Base-by-base conservation (phyloP, 75 land plant species). In the Pseudotsuga menziesii region DNA sequence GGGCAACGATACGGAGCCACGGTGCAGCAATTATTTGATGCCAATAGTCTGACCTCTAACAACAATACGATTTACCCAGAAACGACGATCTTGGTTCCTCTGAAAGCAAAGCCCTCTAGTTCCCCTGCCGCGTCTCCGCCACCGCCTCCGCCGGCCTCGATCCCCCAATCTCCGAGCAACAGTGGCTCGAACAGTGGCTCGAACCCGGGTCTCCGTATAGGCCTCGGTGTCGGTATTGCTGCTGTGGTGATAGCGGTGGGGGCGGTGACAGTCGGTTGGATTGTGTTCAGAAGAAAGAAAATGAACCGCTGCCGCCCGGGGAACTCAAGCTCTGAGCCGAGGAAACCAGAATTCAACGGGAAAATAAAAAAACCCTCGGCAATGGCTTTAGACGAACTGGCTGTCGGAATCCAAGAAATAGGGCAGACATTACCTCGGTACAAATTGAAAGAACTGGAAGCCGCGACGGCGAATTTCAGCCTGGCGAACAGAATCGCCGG, bases 381-480 rank as follows among this genome's bases (percentile, higher is more conserved):
- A 2, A 16, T 13, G 69, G 48, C 76, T 1, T 63, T 54, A 58
- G 48, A 35, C 23, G 61, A 79, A n/a, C 54, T 57, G 2, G 11
- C 9, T 16, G 76, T 55, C 8, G 77, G 57, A 0, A 58, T 86
- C 57, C 41, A 74, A 0, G 66, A 54, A 22, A 35, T 80, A 4
- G 77, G 32, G 20, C n/a, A 71, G 25, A 56, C 1, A n/a, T 88
- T 76, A 73, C 75, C 32, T 7, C 72, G 86, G 76, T 90, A 78
- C 74, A 80, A 72, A n/a, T 82, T 67, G 61, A 78, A 83, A 52
- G 97, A 94, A 17, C 66, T 94, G 58, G 35, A 80, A 61, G 54
- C 32, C 7, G 91, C 93, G 4, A 90, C 98, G 1, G 77, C 77
- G 19, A 76, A 84, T 61, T 95, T 95, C 84, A 76, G 80, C 48